A percentile compares a stretch with the other conserved stretches of the same genome.
phyloP scores from a whole-genome alignment of 441 rosid species.

The Eruca vesicaria region DNA sequence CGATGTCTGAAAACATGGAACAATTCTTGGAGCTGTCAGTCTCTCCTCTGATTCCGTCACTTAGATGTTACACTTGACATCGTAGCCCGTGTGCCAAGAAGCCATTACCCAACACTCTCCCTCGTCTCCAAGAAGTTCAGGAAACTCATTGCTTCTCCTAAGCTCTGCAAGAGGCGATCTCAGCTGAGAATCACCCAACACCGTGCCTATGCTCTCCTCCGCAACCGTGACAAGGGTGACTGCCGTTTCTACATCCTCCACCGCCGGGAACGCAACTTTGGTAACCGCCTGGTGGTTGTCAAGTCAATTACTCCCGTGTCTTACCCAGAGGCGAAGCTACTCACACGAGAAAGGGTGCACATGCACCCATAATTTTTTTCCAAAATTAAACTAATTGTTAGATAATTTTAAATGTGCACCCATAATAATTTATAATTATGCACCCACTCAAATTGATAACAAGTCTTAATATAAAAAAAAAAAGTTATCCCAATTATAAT shows the following conservation, averaged over 20 bases:
- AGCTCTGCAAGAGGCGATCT: neutral
- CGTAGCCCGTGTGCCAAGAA: neutral
- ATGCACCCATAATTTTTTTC: too few species aligned
- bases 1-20: neutral
- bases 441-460: too few species aligned
- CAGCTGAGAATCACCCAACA: neutral
- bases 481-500: too few species aligned
- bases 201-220: neutral
- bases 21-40: neutral
- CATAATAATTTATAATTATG: too few species aligned
- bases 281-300: neutral
- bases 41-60: neutral
- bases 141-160: neutral
- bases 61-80: neutral
- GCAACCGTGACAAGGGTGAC: neutral
- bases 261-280: neutral
- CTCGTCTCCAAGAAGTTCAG: neutral
- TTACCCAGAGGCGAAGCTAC: neutral
- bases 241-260: neutral
- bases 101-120: neutral
- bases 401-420: too few species aligned
- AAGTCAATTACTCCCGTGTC: neutral
- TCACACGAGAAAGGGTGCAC: too few species aligned
- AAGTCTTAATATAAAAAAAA: too few species aligned
- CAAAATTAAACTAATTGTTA: too few species aligned